Base-by-base conservation (phyloP, 352 stramenopile genomes). In the Salisapilia sapeloensis region DNA sequence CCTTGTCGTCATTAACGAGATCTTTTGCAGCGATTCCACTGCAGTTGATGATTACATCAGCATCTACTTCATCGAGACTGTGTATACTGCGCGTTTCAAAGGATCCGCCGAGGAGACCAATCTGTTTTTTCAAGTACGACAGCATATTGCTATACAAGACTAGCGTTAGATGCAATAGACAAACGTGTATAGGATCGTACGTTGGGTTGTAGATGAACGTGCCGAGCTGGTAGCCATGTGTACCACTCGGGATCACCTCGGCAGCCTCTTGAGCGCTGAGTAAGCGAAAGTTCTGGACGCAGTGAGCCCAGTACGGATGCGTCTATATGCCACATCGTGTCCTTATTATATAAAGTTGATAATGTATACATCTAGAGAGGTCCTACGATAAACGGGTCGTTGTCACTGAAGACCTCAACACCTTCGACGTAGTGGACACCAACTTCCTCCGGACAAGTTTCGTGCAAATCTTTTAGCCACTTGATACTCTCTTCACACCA, bases 271-370 rank as follows among this genome's bases (percentile, higher is more conserved):
- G 44, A 0, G 18, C 38, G 26, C 44, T 53, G 9, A 82, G 33
- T 13, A 74, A 25, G 2, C 58, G 56, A 42, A 74, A 79, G 36
- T 71, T 49, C 25, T 65, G 44, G 9, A 74, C 66, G 24, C 56
- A 75, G 27, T 78, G 63, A 0, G 63, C 62, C 66, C 66, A 82
- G 40, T 82, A 82, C 29, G 60, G 63, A 38, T 66, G 53, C 26
- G 44, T 33, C 44, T 59, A 42, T 18, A 1, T 14, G 15, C 19
- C 13, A 14, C 14, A 34, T 16, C 9, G 19, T n/a, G n/a, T n/a
- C n/a, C n/a, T n/a, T n/a, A n/a, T n/a, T n/a, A n/a, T n/a, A n/a
- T n/a, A n/a, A n/a, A n/a, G n/a, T n/a, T n/a, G n/a, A n/a, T n/a
- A 9, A 16, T 18, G 33, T 8, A 21, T 22, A 17, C 2, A 25